Conservation (phyloP, 495 filamentous ascomycete species). For the Articulospora tetracladia region DNA sequence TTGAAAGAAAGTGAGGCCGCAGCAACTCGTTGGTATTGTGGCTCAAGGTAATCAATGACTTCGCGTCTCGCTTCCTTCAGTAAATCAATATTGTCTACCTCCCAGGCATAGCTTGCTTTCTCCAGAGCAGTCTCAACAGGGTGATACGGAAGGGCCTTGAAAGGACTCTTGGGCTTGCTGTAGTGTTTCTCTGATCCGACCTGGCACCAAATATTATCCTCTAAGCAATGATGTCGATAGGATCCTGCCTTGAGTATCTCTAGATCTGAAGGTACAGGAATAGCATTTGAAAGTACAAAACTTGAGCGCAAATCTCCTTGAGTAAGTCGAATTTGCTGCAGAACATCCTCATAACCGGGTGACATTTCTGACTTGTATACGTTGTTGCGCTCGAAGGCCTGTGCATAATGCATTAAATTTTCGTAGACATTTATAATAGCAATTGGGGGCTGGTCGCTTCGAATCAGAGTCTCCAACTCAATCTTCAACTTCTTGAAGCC, state of each 20-base stretch:
- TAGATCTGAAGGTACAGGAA: neutral
- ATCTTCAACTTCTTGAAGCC: neutral
- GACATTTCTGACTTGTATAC: neutral
- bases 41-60: neutral
- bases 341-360: neutral
- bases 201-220: too few species aligned
- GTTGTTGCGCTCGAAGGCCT: neutral
- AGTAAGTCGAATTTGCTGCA: neutral
- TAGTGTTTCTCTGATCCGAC: neutral
- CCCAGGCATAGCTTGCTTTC: neutral
- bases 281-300: neutral
- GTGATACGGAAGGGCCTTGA: neutral
- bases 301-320: neutral
- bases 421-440: neutral
- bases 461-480: neutral
- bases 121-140: neutral
- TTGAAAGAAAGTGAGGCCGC: neutral
- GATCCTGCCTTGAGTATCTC: neutral
- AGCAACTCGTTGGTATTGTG: constrained; percentile 6
- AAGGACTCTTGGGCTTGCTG: neutral
- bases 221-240: neutral
- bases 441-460: neutral
- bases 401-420: neutral
- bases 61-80: neutral
- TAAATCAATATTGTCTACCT: neutral